Conservation (phyloP, 1,139 yeast species). For the Magnusiomyces magnusii region DNA sequence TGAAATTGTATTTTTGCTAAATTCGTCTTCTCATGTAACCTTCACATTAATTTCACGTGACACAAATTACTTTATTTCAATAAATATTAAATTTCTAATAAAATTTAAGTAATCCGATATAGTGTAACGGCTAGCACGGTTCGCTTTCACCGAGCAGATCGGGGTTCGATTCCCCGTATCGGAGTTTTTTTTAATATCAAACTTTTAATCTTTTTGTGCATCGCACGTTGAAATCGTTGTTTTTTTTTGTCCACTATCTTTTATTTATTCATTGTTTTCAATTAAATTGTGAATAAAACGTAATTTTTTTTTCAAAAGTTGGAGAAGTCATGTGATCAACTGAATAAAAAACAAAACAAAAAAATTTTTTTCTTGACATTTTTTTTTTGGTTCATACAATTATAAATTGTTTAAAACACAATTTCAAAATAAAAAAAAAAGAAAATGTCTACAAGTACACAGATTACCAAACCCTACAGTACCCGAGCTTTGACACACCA, state of each 20-base stretch:
- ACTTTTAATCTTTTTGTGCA: too few relatives aligned
- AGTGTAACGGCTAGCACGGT: slow-evolving; percentile 81
- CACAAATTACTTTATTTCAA: background rate
- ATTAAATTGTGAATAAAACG: too few relatives aligned
- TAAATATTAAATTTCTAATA: too few relatives aligned
- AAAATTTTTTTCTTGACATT: too few relatives aligned
- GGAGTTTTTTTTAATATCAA: too few relatives aligned
- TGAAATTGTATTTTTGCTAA: too few relatives aligned
- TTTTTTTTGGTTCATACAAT: background rate
- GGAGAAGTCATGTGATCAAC: background rate
- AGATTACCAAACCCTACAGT: slow-evolving; percentile 40
- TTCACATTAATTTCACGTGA: too few relatives aligned
- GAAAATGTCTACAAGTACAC: background rate
- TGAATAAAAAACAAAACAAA: too few relatives aligned
- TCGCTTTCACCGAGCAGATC: slow-evolving; percentile 78
- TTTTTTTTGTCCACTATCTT: too few relatives aligned
- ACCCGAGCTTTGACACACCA: slow-evolving; percentile 63
- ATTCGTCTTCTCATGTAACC: background rate
- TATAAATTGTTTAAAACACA: background rate
- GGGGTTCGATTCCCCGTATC: slow-evolving; percentile 81
- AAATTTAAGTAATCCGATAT: slow-evolving; percentile 46
- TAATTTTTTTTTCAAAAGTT: too few relatives aligned
- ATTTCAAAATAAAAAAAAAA: background rate
- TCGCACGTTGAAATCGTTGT: too few relatives aligned
- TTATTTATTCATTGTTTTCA: too few relatives aligned